These are phyloP conservation scores for Monosporascus sp. DNA, from an alignment of 2,329 filamentous ascomycete species.

Conservation along the genomic window DNA sequence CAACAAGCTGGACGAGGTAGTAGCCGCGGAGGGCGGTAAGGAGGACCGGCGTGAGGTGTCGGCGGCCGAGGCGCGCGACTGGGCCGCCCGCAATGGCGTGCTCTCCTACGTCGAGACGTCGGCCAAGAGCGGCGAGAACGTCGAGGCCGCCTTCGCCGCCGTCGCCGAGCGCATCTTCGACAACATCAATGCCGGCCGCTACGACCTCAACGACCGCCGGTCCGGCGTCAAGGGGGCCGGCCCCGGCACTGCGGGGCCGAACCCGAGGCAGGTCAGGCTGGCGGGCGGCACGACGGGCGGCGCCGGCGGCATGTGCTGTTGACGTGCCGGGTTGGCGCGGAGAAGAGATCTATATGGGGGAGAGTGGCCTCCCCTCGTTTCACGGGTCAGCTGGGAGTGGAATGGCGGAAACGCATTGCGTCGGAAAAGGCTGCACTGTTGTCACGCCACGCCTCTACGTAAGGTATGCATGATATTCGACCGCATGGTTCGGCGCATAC, in stretches of 20 bases:
- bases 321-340: constrained; percentile 12
- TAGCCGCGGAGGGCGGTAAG: constrained; percentile 33
- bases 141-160: constrained; percentile 88
- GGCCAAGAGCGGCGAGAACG: constrained; percentile 90
- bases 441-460: no score
- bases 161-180: constrained; percentile 94
- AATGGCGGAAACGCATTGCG: no score
- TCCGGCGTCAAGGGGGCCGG: constrained; percentile 80
- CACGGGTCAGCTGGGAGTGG: no score
- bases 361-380: no score
- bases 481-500: no score
- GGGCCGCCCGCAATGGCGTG: constrained; percentile 81
- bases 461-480: not conserved
- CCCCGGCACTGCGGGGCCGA: constrained; percentile 37
- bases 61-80: constrained; percentile 77
- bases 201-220: constrained; percentile 88
- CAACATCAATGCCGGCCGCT: constrained; percentile 92
- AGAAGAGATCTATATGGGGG: no score
- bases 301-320: constrained; percentile 45
- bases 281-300: constrained; percentile 33
- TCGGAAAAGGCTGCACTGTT: no score
- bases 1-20: constrained; percentile 68
- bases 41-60: constrained; percentile 75
- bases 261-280: constrained; percentile 41
- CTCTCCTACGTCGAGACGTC: constrained; percentile 94